phyloP scores from a whole-genome alignment of 805 yeast species.

The Metschnikowia santaceciliae region DNA sequence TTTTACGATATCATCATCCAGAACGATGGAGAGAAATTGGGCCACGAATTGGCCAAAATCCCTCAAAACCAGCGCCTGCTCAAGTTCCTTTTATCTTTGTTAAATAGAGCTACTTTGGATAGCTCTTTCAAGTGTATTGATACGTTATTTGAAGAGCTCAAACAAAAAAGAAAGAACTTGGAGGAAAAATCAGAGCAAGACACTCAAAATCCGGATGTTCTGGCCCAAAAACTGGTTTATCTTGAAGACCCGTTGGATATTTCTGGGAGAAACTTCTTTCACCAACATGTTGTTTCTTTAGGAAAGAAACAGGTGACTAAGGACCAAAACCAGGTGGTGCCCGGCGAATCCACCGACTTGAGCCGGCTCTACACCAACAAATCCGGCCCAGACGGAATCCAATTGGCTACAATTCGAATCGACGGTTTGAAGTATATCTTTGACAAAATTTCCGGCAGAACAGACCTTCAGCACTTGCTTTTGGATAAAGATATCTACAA shows the following conservation, averaged over 20 bases:
- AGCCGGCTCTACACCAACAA: conserved; percentile 25
- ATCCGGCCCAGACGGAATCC: conserved; percentile 53
- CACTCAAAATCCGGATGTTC: no score
- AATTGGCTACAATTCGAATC: conserved; percentile 42
- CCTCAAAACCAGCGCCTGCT: conserved; percentile 46
- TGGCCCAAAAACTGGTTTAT: not conserved
- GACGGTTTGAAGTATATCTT: conserved; percentile 60
- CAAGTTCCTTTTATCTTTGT: conserved; percentile 53
- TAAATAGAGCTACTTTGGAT: conserved; percentile 62
- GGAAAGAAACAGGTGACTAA: conserved; percentile 55
- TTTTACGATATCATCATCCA: conserved; percentile 23
- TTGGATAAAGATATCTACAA: conserved; percentile 69
- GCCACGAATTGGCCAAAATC: conserved; percentile 35
- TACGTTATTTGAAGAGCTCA: conserved; percentile 30
- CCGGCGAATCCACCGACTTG: conserved; percentile 29
- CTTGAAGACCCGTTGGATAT: conserved; percentile 56
- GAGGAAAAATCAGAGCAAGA: no score
- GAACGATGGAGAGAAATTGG: conserved; percentile 46
- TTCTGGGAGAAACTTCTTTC: conserved; percentile 79
- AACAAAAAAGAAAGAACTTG: not conserved
- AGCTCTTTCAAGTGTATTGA: conserved; percentile 57
- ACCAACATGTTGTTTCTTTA: conserved; percentile 72
- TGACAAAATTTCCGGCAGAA: conserved; percentile 34
- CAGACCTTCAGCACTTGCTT: conserved; percentile 28
- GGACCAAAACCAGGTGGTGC: conserved; percentile 41